Evolutionary conservation across 371 early-diverging fungal genomes (phyloP).

Genomic region (Rhizopus arrhizus): DNA sequence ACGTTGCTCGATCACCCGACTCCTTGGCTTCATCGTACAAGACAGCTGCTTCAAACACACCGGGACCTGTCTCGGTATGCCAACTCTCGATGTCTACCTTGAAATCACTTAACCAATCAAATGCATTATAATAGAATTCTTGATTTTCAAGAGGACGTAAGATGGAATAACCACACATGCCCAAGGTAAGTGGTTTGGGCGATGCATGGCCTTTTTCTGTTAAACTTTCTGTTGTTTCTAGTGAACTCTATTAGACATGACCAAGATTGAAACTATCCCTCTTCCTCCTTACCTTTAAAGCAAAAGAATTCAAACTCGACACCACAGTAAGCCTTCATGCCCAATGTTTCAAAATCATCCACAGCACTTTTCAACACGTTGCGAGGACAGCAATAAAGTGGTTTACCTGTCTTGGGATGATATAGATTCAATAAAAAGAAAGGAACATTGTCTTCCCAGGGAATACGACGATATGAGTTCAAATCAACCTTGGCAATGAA

Average conservation of each 20-base stretch:
- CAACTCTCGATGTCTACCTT: constrained; percentile 75
- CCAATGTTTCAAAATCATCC: constrained; percentile 45
- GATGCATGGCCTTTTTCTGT: constrained; percentile 59
- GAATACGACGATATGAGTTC: constrained; percentile 67
- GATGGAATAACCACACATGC: constrained; percentile 85
- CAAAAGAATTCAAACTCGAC: constrained; percentile 85
- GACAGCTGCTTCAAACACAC: constrained; percentile 84
- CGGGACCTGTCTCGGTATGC: constrained; percentile 88
- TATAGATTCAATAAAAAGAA: constrained; percentile 74
- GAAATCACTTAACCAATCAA: constrained; percentile 65
- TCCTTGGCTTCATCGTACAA: constrained; percentile 65
- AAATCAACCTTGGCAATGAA: constrained; percentile 73
- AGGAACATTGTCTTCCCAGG: constrained; percentile 79
- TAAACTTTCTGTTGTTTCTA: constrained; percentile 72
- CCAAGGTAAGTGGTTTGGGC: constrained; percentile 66
- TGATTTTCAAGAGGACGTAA: constrained; percentile 73
- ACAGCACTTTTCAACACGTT: constrained; percentile 60
- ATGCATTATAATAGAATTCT: constrained; percentile 73
- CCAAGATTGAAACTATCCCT: too few species aligned
- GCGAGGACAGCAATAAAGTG: constrained; percentile 72
- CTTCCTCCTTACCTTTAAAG: constrained; percentile 64
- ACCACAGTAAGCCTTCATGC: constrained; percentile 68
- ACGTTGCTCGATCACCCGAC: constrained; percentile 73
- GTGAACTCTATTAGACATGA: too few species aligned
- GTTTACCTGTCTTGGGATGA: constrained; percentile 56